phyloP scores from a whole-genome alignment of 306 rosid species.

The Cucumis cinereus region DNA sequence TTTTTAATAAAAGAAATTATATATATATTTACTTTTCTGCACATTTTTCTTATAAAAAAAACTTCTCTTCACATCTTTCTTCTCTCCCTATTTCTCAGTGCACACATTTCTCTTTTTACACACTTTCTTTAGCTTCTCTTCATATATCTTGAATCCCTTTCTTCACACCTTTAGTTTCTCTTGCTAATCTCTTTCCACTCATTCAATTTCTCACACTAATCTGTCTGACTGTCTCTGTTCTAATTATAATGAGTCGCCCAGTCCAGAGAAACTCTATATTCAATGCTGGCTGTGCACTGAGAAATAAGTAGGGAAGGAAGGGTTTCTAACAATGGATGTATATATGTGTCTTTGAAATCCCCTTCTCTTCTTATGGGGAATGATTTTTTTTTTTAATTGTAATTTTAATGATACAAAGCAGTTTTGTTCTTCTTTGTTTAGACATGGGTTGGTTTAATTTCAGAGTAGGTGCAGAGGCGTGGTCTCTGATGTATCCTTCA shows the following conservation, averaged over 20 bases:
- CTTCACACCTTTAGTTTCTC: background rate
- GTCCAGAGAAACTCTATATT: background rate
- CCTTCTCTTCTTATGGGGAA: background rate
- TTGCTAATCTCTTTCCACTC: background rate
- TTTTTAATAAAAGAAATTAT: no score
- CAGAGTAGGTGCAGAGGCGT: constrained; percentile 70
- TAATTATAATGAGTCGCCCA: background rate
- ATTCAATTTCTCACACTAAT: background rate
- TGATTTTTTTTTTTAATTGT: background rate
- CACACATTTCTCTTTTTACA: background rate
- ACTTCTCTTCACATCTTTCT: background rate
- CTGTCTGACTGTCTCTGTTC: background rate
- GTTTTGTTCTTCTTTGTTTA: background rate
- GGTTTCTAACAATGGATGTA: background rate
- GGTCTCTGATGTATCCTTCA: constrained; percentile 77
- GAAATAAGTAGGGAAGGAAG: background rate
- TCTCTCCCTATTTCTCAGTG: background rate
- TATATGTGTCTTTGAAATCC: no score
- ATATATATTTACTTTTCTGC: background rate
- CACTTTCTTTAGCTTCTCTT: background rate
- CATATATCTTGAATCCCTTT: background rate
- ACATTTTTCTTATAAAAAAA: background rate
- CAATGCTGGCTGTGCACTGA: background rate
- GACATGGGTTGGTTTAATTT: constrained; percentile 9
- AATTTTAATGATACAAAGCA: background rate